These are phyloP conservation scores for Auricularia cornea DNA, from an alignment of 768 basidiomycete species.

Conservation along the genomic window DNA sequence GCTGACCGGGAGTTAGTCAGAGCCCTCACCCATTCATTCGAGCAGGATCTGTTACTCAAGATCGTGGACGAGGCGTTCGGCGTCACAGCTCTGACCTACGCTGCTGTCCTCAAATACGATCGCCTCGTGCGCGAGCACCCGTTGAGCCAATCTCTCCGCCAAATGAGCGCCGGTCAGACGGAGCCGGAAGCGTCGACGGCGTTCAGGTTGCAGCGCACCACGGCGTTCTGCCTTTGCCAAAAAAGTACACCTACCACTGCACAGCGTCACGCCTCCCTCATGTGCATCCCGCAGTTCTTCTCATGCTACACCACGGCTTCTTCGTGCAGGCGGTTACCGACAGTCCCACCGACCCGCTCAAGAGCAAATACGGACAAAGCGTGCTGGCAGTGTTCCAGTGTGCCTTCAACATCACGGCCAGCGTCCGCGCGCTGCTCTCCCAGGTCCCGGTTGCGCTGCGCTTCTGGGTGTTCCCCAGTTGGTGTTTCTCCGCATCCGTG, in stretches of 20 bases:
- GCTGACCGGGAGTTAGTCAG: no score
- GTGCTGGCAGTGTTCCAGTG: constrained; percentile 62
- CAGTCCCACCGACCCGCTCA: constrained; percentile 57
- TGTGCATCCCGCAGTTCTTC: constrained; percentile 43
- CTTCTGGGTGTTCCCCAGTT: constrained; percentile 68
- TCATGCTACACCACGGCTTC: constrained; percentile 69
- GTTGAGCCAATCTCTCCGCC: background rate
- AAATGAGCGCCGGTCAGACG: background rate
- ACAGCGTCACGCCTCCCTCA: no score
- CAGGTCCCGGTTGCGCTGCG: constrained; percentile 51
- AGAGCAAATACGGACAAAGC: constrained; percentile 56
- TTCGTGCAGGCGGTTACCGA: constrained; percentile 65
- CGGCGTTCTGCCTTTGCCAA: constrained; percentile 45
- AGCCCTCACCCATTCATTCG: constrained; percentile 62
- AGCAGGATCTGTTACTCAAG: constrained; percentile 57
- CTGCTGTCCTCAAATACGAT: constrained; percentile 57
- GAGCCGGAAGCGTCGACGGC: background rate
- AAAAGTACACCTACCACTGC: background rate
- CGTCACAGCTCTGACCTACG: constrained; percentile 58
- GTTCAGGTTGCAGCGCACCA: constrained; percentile 54
- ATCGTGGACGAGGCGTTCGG: constrained; percentile 64
- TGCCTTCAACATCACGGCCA: constrained; percentile 48
- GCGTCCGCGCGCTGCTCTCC: constrained; percentile 39
- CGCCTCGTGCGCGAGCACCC: background rate
- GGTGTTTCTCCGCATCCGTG: constrained; percentile 62